Evolutionary conservation across 805 yeast genomes (phyloP), one percentile per base, ranked within the genome.

Genomic region (Myxozyma lipomycoides): DNA sequence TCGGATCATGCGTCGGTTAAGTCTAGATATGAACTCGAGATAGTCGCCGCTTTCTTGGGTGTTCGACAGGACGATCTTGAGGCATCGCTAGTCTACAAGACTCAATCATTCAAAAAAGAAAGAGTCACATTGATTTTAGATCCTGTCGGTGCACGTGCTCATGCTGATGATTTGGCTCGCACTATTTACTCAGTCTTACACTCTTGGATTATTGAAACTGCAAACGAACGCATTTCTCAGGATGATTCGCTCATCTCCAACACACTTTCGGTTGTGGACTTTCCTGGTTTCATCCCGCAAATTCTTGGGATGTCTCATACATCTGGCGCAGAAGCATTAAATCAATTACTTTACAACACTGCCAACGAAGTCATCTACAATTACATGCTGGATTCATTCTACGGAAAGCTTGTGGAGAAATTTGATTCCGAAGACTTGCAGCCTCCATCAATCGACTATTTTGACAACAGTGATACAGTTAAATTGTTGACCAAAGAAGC

Each of bases 401-500:
- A 67, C 58, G 70, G 68, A n/a, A 59, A 64, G 28, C 68, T 71
- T 23, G 61, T 66, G 24, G 71, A 72, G 25, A 58, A 65, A 40
- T 65, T 72, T 39, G 72, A 67, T 35, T 52, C 68, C 39, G 75
- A 71, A 49, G 75, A 69, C 17, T 66, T 75, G 55, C 72, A 70
- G 35, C 70, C 79, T 25, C 80, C 80, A n/a, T 72, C 72, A 22
- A 75, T 74, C 41, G 82, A 78, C 64, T 79, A 77, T 66, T 73
- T 75, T 51, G 82, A 81, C 63, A 79, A 78, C 62, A 68, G 78
- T 24, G 74, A 76, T 51, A 76, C 79, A 34, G 82, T 82, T 44
- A 71, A 75, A 61, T 75, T 80, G 3, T 72, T 79, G 46, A 77
- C 77, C 50, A 70, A 63, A 25, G 72, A 73, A 4, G 57, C 62